Evolutionary conservation across 140 eudicot genomes (phyloP), one percentile per base, ranked within the genome.

Genomic region (Senecio squalidus): DNA sequence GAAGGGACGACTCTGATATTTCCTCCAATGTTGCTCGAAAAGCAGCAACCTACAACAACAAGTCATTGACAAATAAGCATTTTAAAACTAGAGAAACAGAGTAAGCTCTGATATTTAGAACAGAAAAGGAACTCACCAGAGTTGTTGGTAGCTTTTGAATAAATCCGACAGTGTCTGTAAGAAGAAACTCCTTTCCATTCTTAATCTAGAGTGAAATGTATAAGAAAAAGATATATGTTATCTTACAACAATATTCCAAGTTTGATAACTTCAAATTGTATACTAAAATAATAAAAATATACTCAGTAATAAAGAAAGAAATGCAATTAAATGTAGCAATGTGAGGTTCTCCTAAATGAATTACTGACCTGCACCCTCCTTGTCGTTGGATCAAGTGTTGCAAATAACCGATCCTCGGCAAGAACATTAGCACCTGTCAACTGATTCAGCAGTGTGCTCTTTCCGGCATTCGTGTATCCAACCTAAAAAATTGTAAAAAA

Each of bases 381-480:
- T 9, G 98, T 90, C 33, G 98, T 90, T 44, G 98, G 98, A 83
- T 90, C 98, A 71, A 90, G 95, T 7, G 98, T 86, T 22, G 98
- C 98, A 70, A 90, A 90, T 47, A 90, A 74, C 52, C 80, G 72
- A 76, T 90, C 95, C 76, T 90, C 98, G 41, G 95, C 95, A 74
- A 90, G 98, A 80, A 90, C 98, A 58, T 81, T 73, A 61, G 98
- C 95, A 48, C 98, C 98, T 54, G 98, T 90, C 59, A 90, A 69
- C 49, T 58, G 81, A 79, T 90, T 90, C 51, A 90, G 66, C 20
- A 86, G 78, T 13, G 98, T 90, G 69, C 98, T 90, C 76, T 90
- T 90, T 76, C 98, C 98, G 56, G 98, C 98, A 78, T 86, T 90
- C 60, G 98, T 90, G 75, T 90, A 90, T 26, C 98, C 98, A 65